Conservation (phyloP, 768 basidiomycete species). For the Lactarius psammicola region DNA sequence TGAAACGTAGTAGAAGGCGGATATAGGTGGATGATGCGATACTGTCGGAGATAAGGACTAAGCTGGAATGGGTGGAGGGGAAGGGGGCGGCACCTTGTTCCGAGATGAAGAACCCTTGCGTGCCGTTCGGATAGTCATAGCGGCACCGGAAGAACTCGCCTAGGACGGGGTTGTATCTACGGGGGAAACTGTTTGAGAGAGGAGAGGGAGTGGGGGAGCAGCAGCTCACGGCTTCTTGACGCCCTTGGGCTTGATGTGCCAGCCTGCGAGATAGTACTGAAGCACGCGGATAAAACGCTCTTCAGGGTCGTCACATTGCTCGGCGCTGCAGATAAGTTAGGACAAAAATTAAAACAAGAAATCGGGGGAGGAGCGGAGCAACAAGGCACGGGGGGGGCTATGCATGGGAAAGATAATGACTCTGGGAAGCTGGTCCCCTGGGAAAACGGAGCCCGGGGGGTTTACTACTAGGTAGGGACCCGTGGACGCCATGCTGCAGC, state of each 20-base stretch:
- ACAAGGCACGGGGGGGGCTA: not conserved
- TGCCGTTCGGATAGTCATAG: constrained; percentile 88
- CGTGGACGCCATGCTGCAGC: constrained; percentile 8
- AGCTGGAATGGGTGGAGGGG: not conserved
- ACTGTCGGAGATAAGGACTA: constrained; percentile 46
- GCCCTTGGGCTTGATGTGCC: constrained; percentile 99
- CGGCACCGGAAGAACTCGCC: constrained; percentile 98
- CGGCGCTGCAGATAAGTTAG: constrained; percentile 62
- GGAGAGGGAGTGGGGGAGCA: constrained; percentile 13
- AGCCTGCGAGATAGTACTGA: constrained; percentile 95
- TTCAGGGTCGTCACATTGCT: constrained; percentile 74
- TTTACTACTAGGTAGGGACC: not conserved
- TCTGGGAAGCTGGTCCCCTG: too few species aligned
- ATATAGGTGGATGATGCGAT: constrained; percentile 92
- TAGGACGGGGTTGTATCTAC: constrained; percentile 92
- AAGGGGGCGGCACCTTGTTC: constrained; percentile 70
- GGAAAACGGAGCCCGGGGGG: too few species aligned
- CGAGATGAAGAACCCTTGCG: constrained; percentile 94
- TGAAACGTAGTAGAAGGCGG: constrained; percentile 94
- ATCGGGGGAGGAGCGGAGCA: not conserved
- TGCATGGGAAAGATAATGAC: not conserved
- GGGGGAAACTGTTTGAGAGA: not conserved
- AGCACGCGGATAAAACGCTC: constrained; percentile 90
- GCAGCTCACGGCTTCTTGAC: constrained; percentile 94
- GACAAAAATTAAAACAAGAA: not conserved